phyloP scores from a whole-genome alignment of 73 alveolate species.

The Paramecium bursaria region DNA sequence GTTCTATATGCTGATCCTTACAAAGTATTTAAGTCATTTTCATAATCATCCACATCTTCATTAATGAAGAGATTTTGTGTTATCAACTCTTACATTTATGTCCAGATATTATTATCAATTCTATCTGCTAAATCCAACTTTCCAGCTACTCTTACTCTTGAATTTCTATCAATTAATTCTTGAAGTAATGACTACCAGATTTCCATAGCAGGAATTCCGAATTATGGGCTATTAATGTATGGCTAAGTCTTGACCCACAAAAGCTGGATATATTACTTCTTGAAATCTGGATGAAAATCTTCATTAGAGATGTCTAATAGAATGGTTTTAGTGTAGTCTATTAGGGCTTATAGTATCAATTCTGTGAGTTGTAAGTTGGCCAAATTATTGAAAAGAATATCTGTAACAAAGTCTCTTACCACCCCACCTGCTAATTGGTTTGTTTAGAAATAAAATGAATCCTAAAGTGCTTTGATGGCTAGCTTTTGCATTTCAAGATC shows the following conservation, averaged over 20 bases:
- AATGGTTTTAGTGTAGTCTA: too few species aligned
- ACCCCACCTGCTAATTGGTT: background rate
- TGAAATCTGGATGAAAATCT: too few species aligned
- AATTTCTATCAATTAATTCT: conserved; percentile 18
- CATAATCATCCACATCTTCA: conserved; percentile 38
- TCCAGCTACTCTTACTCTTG: background rate
- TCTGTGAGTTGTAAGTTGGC: too few species aligned
- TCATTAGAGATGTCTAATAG: too few species aligned
- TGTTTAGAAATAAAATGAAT: background rate
- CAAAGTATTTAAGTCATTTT: conserved; percentile 33
- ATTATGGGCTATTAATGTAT: background rate
- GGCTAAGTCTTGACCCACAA: conserved; percentile 27
- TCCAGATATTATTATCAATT: too few species aligned
- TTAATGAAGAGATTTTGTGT: background rate
- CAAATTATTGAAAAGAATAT: background rate
- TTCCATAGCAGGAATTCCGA: conserved; percentile 31
- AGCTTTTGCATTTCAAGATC: background rate
- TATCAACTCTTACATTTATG: background rate
- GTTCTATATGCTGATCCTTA: conserved; percentile 54
- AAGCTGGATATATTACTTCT: background rate
- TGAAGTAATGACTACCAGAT: conserved; percentile 10
- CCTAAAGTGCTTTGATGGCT: conserved; percentile 33
- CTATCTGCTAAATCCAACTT: background rate
- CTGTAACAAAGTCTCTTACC: conserved; percentile 33
- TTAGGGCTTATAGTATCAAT: too few species aligned